Conservation (phyloP, 1,284 basidiomycete genomes). For the Leccinum solheimii region DNA sequence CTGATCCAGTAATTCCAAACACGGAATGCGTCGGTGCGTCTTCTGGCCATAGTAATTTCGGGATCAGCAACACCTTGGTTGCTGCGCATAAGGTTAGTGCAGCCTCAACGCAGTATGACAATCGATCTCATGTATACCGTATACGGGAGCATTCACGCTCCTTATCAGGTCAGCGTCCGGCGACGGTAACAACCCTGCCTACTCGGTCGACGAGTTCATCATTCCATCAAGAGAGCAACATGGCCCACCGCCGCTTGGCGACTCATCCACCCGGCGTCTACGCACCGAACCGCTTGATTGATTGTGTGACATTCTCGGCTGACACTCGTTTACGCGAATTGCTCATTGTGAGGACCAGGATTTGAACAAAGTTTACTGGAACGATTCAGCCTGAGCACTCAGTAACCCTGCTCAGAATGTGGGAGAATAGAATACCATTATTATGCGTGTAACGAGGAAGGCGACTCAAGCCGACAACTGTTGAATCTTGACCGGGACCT, state of each 20-base stretch:
- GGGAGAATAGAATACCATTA: background rate
- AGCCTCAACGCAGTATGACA: background rate
- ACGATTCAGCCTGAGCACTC: background rate
- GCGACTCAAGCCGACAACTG: background rate
- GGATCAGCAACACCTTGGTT: background rate
- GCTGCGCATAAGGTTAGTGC: background rate
- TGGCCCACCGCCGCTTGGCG: background rate
- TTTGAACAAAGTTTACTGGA: background rate
- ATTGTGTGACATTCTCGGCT: slow-evolving; percentile 1
- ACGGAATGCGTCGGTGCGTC: background rate
- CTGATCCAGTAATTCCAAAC: slow-evolving; percentile 15
- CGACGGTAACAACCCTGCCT: background rate
- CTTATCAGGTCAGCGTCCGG: background rate
- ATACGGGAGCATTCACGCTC: background rate
- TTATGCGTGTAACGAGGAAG: background rate
- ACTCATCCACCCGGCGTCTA: background rate
- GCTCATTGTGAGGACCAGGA: background rate
- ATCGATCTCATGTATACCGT: slow-evolving; percentile 11
- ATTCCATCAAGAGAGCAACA: background rate
- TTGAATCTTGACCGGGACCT: background rate
- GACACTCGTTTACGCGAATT: background rate
- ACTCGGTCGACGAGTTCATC: background rate
- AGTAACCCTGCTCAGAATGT: background rate
- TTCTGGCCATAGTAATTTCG: background rate
- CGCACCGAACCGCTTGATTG: background rate